Percentiles rank a stretch among this genome's conserved stretches.
phyloP scores from a whole-genome alignment of 1,284 basidiomycete species.

The Xerocomus minutiporus region DNA sequence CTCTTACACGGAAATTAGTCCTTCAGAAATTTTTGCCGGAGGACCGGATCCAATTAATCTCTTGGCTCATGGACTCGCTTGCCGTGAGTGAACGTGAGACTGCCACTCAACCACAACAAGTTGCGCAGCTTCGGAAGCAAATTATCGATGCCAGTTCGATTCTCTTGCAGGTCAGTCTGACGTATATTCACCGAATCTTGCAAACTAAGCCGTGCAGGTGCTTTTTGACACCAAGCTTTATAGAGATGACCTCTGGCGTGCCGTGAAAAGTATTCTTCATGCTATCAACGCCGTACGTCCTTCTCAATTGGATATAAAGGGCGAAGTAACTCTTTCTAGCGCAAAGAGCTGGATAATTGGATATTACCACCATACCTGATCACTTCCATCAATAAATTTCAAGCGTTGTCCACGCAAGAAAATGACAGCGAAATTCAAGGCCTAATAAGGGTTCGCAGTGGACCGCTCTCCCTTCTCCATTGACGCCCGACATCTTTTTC shows the following conservation, averaged over 20 bases:
- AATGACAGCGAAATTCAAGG: slow-evolving; percentile 40
- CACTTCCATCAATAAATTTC: slow-evolving; percentile 39
- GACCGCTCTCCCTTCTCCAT: slow-evolving; percentile 42
- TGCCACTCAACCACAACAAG: slow-evolving; percentile 16
- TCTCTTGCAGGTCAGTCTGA: slow-evolving; percentile 44
- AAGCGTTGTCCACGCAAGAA: slow-evolving; percentile 31
- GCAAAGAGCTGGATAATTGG: slow-evolving; percentile 43
- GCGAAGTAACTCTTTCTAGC: slow-evolving; percentile 35
- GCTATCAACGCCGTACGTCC: slow-evolving; percentile 42
- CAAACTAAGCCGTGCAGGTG: slow-evolving; percentile 26
- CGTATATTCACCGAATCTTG: background rate
- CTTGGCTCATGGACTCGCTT: slow-evolving; percentile 39
- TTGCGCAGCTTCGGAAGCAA: slow-evolving; percentile 37
- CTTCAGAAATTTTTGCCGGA: slow-evolving; percentile 42
- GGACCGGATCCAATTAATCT: slow-evolving; percentile 43
- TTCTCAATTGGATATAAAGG: slow-evolving; percentile 5
- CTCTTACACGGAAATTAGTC: slow-evolving; percentile 44
- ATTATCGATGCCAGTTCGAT: slow-evolving; percentile 45
- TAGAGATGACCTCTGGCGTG: slow-evolving; percentile 33
- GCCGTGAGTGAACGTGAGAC: slow-evolving; percentile 31
- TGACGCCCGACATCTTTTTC: slow-evolving; percentile 45
- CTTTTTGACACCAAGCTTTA: slow-evolving; percentile 34
- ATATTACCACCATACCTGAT: slow-evolving; percentile 41
- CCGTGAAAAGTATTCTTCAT: slow-evolving; percentile 39
- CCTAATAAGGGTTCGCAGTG: slow-evolving; percentile 65